Evolutionary conservation across 2,329 filamentous ascomycete genomes (phyloP).

Genomic region (Sporothrix schenckii): DNA sequence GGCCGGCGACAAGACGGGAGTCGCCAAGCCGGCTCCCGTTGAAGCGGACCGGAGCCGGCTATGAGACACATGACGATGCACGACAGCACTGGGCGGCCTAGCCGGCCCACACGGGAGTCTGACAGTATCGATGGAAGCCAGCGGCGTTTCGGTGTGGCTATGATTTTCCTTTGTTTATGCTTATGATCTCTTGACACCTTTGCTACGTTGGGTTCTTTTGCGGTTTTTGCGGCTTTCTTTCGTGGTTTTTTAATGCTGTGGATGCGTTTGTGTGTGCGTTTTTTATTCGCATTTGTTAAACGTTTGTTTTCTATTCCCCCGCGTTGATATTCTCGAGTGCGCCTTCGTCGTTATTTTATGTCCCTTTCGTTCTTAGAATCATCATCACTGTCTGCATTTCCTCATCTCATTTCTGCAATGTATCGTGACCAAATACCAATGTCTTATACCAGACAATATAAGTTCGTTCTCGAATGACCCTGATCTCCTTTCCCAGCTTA

Average conservation of each 20-base stretch:
- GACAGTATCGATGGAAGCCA: neutral
- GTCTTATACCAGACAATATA: neutral
- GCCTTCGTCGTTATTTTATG: neutral
- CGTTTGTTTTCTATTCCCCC: neutral
- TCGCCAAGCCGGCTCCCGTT: conserved; percentile 16
- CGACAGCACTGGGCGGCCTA: neutral
- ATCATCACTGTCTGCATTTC: neutral
- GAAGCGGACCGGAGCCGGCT: neutral
- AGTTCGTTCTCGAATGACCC: too few relatives aligned
- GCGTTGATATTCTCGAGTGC: neutral
- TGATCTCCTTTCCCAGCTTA: too few relatives aligned
- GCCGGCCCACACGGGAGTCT: neutral
- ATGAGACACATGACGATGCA: too few relatives aligned
- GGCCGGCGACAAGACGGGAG: neutral
- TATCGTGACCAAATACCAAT: neutral
- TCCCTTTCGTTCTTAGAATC: neutral
- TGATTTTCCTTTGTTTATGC: neutral
- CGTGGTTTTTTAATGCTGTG: neutral
- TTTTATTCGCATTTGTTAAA: neutral
- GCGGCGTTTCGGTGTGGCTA: neutral
- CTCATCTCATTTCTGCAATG: neutral
- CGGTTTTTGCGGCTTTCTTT: neutral
- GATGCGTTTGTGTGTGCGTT: conserved; percentile 11
- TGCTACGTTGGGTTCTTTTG: neutral
- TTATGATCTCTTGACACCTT: too few relatives aligned